Conservation (phyloP, 148 eudicot species). For the Persicaria maculosa region DNA sequence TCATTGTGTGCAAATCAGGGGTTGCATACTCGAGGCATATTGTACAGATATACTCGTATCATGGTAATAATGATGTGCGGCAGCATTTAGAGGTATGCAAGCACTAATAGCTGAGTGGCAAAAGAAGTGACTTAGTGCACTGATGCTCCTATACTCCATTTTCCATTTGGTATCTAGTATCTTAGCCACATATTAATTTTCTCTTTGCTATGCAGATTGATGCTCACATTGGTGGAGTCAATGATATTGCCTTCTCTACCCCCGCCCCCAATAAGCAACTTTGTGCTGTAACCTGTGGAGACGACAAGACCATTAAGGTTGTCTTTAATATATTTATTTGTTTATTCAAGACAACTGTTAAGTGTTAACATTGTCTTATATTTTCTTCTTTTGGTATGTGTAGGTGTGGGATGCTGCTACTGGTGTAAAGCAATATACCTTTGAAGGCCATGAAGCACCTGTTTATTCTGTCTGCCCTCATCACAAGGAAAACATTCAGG, state of each 20-base stretch:
- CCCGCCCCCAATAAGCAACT: slow-evolving; percentile 11
- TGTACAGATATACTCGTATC: slow-evolving; percentile 78
- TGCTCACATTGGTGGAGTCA: slow-evolving; percentile 15
- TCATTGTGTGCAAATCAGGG: slow-evolving; percentile 32
- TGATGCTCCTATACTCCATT: slow-evolving; percentile 12
- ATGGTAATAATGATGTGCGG: slow-evolving; percentile 46
- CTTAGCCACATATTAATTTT: neutral
- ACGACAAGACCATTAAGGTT: slow-evolving; percentile 16
- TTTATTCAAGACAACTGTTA: neutral
- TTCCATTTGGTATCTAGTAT: slow-evolving; percentile 48
- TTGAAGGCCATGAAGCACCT: slow-evolving; percentile 87
- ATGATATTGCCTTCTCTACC: slow-evolving; percentile 15
- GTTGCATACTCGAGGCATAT: slow-evolving; percentile 83
- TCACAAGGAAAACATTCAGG: slow-evolving; percentile 70
- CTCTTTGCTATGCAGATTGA: slow-evolving; percentile 9
- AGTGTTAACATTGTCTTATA: neutral
- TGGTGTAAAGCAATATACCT: slow-evolving; percentile 67
- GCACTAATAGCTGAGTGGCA: neutral
- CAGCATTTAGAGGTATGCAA: slow-evolving; percentile 69
- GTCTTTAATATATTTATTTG: neutral
- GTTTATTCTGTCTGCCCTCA: slow-evolving; percentile 92
- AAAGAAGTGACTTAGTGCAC: neutral
- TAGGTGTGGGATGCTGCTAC: slow-evolving; percentile 83
- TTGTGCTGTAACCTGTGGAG: slow-evolving; percentile 14
- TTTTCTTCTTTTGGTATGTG: neutral